Evolutionary conservation across 495 filamentous ascomycete species (phyloP).

Genomic region (Aspergillus olivimuriae): DNA sequence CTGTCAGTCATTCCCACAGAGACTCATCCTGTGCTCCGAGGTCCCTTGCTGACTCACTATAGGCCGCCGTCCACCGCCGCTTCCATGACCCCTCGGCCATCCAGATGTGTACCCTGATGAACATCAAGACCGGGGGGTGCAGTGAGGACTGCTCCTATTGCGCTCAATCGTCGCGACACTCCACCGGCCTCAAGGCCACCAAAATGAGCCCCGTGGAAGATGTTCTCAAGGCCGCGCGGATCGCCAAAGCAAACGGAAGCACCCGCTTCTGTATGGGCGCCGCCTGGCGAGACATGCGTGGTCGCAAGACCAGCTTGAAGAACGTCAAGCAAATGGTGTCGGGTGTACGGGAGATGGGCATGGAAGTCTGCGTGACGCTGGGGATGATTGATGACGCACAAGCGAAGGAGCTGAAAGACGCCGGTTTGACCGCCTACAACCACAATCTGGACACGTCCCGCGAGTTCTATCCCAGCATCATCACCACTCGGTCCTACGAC

Average conservation of each 20-base stretch:
- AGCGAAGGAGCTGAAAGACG: constrained; percentile 71
- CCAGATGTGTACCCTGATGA: constrained; percentile 88
- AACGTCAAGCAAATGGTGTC: constrained; percentile 77
- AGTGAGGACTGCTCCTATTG: constrained; percentile 86
- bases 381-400: constrained; percentile 79
- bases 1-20: too few species aligned
- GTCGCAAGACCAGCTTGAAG: constrained; percentile 68
- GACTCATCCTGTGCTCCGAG: too few species aligned
- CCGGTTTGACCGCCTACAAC: constrained; percentile 82
- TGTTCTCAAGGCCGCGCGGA: constrained; percentile 65
- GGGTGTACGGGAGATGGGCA: constrained; percentile 68
- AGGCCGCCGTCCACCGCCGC: constrained; percentile 69
- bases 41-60: too few species aligned
- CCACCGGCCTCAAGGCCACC: constrained; percentile 70
- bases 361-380: constrained; percentile 83
- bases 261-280: constrained; percentile 91
- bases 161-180: constrained; percentile 74
- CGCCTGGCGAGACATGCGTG: constrained; percentile 87
- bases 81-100: constrained; percentile 75
- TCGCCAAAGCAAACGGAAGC: constrained; percentile 72
- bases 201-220: constrained; percentile 71
- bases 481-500: constrained; percentile 76
- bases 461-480: constrained; percentile 75
- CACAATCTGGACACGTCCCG: constrained; percentile 86
- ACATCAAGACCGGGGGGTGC: constrained; percentile 91